These are phyloP conservation scores for Medicago ruthenica DNA, from an alignment of 306 rosid species.

Conservation along the genomic window DNA sequence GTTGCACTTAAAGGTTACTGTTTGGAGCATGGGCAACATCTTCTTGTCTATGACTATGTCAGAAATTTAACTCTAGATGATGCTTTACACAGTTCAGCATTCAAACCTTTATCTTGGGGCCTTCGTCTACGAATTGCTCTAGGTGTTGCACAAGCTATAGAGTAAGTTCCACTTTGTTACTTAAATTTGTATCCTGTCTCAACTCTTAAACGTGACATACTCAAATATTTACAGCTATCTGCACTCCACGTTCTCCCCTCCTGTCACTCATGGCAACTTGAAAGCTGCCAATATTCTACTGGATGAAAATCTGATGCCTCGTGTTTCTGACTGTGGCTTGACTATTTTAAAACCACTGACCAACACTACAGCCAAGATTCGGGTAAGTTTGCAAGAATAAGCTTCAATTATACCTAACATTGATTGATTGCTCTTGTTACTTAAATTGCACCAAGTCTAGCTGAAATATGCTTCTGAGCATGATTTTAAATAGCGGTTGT, in stretches of 20 bases:
- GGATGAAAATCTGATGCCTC: slow-evolving; percentile 80
- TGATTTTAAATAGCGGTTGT: neutral
- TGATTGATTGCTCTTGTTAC: neutral
- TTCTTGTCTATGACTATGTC: slow-evolving; percentile 74
- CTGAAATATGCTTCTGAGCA: neutral
- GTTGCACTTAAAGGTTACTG: slow-evolving; percentile 81
- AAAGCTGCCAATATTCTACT: slow-evolving; percentile 91
- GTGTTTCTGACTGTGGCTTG: slow-evolving; percentile 75
- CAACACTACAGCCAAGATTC: slow-evolving; percentile 57
- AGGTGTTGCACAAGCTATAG: slow-evolving; percentile 84
- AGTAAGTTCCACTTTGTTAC: slow-evolving; percentile 60
- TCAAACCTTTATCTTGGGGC: slow-evolving; percentile 80
- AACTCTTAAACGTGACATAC: slow-evolving; percentile 29
- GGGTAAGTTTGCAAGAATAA: slow-evolving; percentile 48
- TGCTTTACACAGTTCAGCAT: slow-evolving; percentile 70
- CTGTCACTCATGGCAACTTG: slow-evolving; percentile 79
- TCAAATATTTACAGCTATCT: slow-evolving; percentile 67
- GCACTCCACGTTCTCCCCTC: slow-evolving; percentile 82
- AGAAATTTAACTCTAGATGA: slow-evolving; percentile 66
- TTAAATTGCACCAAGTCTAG: neutral
- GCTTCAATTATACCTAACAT: neutral
- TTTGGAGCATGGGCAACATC: slow-evolving; percentile 86
- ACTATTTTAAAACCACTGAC: slow-evolving; percentile 74
- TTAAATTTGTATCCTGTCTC: neutral
- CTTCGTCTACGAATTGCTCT: slow-evolving; percentile 78